Conservation (phyloP, 192 early-diverging fungal genomes). For the Backusella tuberculispora region DNA sequence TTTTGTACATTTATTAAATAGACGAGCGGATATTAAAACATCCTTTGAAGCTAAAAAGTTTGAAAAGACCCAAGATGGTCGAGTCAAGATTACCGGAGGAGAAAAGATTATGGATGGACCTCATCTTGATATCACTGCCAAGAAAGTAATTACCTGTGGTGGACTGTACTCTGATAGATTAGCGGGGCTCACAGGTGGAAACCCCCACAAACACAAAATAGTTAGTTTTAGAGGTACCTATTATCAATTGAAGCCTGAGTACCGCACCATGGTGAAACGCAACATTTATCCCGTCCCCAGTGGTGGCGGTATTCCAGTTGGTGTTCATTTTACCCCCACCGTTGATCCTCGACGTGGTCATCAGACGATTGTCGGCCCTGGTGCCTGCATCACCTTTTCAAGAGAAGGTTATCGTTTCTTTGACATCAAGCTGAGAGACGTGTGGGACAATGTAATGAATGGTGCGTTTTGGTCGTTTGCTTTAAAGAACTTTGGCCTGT, state of each 20-base stretch:
- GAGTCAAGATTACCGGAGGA: slow-evolving; percentile 32
- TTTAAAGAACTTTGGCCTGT: slow-evolving; percentile 33
- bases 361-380: slow-evolving; percentile 42
- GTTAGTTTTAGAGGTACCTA: slow-evolving; percentile 42
- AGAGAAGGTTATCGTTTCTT: slow-evolving; percentile 40
- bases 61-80: slow-evolving; percentile 32
- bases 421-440: slow-evolving; percentile 30
- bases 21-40: slow-evolving; percentile 42
- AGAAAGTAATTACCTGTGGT: slow-evolving; percentile 41
- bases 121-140: slow-evolving; percentile 16
- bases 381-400: slow-evolving; percentile 40
- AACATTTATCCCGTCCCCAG: slow-evolving; percentile 46
- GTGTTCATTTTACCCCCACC: slow-evolving; percentile 41
- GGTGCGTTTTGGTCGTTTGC: slow-evolving; percentile 35
- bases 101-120: slow-evolving; percentile 36
- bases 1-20: not conserved
- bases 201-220: slow-evolving; percentile 17
- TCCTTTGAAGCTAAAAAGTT: slow-evolving; percentile 41
- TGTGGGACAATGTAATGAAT: slow-evolving; percentile 27
- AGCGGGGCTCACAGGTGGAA: slow-evolving; percentile 27
- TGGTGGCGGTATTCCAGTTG: slow-evolving; percentile 41
- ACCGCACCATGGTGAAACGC: slow-evolving; percentile 34
- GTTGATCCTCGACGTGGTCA: slow-evolving; percentile 36
- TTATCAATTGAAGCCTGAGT: slow-evolving; percentile 42
- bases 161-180: slow-evolving; percentile 41